These are phyloP conservation scores for Yarrowia osloensis DNA, from an alignment of 805 yeast genomes.

Conservation along the genomic window DNA sequence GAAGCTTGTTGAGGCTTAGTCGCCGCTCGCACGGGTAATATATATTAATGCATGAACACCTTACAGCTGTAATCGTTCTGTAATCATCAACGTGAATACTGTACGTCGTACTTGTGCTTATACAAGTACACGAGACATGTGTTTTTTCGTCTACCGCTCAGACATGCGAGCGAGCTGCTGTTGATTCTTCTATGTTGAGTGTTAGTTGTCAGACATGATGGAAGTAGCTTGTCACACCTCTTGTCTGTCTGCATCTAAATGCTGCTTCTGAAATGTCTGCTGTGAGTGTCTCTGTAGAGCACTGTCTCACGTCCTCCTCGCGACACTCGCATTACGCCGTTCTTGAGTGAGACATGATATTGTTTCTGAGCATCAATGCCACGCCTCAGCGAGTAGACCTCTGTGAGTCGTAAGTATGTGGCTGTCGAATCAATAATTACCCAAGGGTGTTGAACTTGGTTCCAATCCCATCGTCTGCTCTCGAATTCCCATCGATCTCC, in stretches of 20 bases:
- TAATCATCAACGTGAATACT: too few relatives aligned
- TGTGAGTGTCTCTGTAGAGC: neutral
- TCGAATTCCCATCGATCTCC: neutral
- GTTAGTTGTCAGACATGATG: too few relatives aligned
- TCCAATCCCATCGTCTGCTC: neutral
- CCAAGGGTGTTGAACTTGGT: neutral
- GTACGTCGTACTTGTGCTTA: too few relatives aligned
- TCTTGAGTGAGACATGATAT: conserved; percentile 12
- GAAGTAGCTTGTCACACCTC: too few relatives aligned
- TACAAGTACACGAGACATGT: too few relatives aligned
- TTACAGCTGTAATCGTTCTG: neutral
- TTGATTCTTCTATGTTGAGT: too few relatives aligned
- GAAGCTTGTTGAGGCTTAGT: neutral
- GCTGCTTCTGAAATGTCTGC: neutral
- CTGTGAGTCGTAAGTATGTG: neutral
- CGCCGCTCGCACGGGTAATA: neutral
- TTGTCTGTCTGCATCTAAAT: neutral
- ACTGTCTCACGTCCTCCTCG: neutral
- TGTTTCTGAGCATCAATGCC: neutral
- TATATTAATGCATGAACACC: neutral
- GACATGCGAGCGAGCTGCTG: too few relatives aligned
- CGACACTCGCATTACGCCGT: conserved; percentile 6
- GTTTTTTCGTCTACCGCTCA: too few relatives aligned
- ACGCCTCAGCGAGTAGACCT: neutral
- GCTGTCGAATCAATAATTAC: neutral